Percentiles rank a stretch among this genome's conserved stretches.
Evolutionary conservation across 2,329 filamentous ascomycete genomes (phyloP).

Genomic region (Pseudophaeomoniella oleicola): DNA sequence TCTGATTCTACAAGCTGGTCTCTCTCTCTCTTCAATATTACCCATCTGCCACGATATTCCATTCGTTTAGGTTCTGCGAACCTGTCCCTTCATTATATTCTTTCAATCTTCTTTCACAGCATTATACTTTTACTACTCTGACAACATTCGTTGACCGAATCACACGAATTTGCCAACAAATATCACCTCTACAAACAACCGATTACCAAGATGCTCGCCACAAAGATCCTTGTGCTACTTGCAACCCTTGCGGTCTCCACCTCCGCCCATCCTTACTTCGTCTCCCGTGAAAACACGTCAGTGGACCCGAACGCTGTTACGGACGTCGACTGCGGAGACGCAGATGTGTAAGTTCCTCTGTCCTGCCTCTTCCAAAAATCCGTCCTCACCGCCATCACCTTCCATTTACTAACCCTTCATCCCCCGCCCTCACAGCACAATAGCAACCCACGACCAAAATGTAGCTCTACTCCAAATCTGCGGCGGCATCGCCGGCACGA

Average conservation of each 20-base stretch:
- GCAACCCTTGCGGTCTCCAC: neutral
- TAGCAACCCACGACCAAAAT: constrained; percentile 35
- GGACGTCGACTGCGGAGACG: constrained; percentile 17
- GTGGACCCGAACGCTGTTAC: constrained; percentile 17
- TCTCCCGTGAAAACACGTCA: constrained; percentile 9
- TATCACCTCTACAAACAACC: neutral
- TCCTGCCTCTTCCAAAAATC: too few species aligned
- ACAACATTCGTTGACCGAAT: neutral
- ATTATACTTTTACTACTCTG: neutral
- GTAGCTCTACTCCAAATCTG: constrained; percentile 36
- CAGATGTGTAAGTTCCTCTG: constrained; percentile 3
- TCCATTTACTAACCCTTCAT: neutral
- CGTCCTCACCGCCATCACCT: neutral
- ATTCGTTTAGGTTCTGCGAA: neutral
- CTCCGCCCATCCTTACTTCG: neutral
- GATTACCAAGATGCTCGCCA: neutral
- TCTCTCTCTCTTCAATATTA: too few species aligned
- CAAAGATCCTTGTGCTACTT: neutral
- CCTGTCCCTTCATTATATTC: neutral
- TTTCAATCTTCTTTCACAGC: too few species aligned
- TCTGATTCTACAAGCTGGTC: too few species aligned
- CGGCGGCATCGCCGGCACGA: constrained; percentile 31
- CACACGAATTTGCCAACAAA: neutral
- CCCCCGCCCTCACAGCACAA: constrained; percentile 17
- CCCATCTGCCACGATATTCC: too few species aligned